These are phyloP conservation scores for Rhodomyrtus psidioides DNA, from an alignment of 441 rosid species.

Conservation along the genomic window DNA sequence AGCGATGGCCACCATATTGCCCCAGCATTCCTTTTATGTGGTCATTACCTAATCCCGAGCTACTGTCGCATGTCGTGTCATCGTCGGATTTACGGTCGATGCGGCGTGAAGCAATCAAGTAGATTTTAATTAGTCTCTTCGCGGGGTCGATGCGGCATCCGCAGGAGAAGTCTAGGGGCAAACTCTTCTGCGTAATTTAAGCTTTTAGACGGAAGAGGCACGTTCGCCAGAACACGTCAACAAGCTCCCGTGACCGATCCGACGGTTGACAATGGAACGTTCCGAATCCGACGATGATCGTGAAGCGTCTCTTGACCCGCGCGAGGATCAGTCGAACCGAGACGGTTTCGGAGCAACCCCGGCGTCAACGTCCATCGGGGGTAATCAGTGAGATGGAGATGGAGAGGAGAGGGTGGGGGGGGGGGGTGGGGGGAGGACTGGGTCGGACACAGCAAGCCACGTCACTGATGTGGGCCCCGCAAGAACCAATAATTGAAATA, in stretches of 20 bases:
- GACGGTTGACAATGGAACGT: not conserved
- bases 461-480: not conserved
- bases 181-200: not conserved
- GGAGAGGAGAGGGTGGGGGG: too few relatives aligned
- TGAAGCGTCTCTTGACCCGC: not conserved
- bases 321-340: not conserved
- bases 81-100: not conserved
- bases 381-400: not conserved
- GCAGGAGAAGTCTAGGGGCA: too few relatives aligned
- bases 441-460: not conserved
- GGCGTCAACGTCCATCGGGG: too few relatives aligned
- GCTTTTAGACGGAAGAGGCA: not conserved
- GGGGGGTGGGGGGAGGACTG: not conserved
- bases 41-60: not conserved
- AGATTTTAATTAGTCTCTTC: too few relatives aligned
- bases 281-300: not conserved
- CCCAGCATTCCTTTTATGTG: not conserved
- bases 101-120: not conserved
- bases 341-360: too few relatives aligned
- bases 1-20: not conserved
- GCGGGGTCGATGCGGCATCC: too few relatives aligned
- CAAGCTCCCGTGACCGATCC: not conserved
- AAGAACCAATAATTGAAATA: not conserved
- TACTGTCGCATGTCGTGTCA: not conserved
- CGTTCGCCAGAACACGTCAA: not conserved